Conservation (phyloP, 768 basidiomycete species). For the Botryobasidium botryosum region DNA sequence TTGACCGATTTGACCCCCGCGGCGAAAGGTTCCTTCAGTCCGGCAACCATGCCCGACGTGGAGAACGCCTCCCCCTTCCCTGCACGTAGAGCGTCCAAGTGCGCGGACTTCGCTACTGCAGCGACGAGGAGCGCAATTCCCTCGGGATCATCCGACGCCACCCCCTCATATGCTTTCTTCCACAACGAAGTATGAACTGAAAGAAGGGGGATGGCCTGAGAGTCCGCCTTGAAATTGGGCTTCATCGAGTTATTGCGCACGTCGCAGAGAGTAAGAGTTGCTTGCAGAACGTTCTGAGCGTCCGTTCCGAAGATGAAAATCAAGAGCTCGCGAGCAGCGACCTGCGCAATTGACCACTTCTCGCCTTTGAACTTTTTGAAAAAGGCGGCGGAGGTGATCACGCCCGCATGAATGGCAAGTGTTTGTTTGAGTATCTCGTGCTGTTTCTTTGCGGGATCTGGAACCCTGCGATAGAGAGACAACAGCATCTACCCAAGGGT, state of each 20-base stretch:
- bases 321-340: conserved; percentile 25
- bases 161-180: conserved; percentile 41
- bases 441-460: neutral
- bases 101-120: conserved; percentile 40
- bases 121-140: conserved; percentile 42
- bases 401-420: conserved; percentile 35
- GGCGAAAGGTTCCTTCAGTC: conserved; percentile 13
- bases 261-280: neutral
- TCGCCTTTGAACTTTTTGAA: conserved; percentile 23
- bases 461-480: conserved; percentile 2
- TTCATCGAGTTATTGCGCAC: neutral
- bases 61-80: conserved; percentile 4
- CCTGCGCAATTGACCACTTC: conserved; percentile 29
- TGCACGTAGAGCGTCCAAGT: conserved; percentile 44
- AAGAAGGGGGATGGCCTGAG: conserved; percentile 15
- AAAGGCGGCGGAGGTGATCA: conserved; percentile 33
- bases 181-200: conserved; percentile 44
- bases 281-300: conserved; percentile 13
- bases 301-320: conserved; percentile 20
- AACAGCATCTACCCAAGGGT: conserved; percentile 3
- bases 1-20: conserved; percentile 35
- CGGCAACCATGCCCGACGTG: neutral
- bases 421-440: conserved; percentile 14
- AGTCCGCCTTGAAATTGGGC: conserved; percentile 9
- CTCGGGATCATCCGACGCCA: conserved; percentile 32